Percentiles rank a stretch among this genome's conserved stretches.
Conservation (phyloP, 768 basidiomycete species). For the Trametes villosa region DNA sequence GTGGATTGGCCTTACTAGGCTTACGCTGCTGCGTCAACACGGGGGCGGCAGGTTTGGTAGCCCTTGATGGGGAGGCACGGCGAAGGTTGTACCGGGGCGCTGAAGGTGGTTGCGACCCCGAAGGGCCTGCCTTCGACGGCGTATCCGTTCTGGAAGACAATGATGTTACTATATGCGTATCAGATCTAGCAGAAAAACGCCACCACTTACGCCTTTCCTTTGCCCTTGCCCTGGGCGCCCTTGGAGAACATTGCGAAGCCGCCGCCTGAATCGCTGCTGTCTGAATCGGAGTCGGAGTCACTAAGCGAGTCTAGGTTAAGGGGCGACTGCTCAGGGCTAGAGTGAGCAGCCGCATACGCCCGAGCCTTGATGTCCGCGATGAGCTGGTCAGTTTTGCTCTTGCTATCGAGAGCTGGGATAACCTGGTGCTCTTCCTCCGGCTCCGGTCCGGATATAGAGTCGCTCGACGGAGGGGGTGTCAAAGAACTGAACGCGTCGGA, state of each 20-base stretch:
- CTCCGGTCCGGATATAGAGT: conserved; percentile 17
- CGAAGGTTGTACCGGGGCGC: conserved; percentile 28
- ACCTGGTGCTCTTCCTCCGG: conserved; percentile 38
- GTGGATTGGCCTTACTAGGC: conserved; percentile 43
- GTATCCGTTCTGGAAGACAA: not conserved
- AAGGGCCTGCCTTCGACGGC: not conserved
- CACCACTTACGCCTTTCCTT: conserved; percentile 4
- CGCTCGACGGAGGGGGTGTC: conserved; percentile 32
- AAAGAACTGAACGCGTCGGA: conserved; percentile 26
- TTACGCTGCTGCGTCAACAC: not conserved
- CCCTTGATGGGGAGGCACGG: conserved; percentile 13
- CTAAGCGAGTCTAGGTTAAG: conserved; percentile 46
- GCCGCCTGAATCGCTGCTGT: conserved; percentile 39
- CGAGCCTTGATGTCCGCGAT: conserved; percentile 70
- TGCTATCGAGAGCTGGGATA: conserved; percentile 32
- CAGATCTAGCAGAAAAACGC: not conserved
- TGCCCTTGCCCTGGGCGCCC: conserved; percentile 16
- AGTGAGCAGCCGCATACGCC: conserved; percentile 47
- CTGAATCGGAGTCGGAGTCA: conserved; percentile 35
- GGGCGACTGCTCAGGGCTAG: conserved; percentile 47
- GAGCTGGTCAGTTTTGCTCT: conserved; percentile 56
- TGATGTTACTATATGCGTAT: conserved; percentile 3
- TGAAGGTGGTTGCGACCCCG: not conserved
- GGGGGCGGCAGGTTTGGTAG: not conserved
- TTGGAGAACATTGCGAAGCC: not conserved